phyloP scores from a whole-genome alignment of 768 basidiomycete genomes.

The Lentinula sp. region DNA sequence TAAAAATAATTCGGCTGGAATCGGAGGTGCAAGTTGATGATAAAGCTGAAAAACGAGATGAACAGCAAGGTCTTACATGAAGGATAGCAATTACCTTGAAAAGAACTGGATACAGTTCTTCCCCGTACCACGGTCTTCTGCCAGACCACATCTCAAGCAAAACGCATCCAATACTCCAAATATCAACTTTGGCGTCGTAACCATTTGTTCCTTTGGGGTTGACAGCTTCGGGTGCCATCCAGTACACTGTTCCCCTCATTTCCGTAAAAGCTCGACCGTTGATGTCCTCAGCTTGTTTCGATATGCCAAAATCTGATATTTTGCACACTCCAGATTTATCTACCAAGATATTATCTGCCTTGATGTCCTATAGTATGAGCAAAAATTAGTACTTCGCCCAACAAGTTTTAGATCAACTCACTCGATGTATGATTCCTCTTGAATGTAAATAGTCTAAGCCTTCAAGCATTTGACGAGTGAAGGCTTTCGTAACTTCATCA shows the following conservation, averaged over 20 bases:
- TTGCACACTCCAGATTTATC: conserved; percentile 84
- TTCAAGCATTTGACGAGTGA: conserved; percentile 78
- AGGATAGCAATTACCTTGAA: conserved; percentile 48
- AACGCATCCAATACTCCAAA: conserved; percentile 94
- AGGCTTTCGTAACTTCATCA: conserved; percentile 80
- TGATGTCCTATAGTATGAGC: conserved; percentile 58
- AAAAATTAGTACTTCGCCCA: background rate
- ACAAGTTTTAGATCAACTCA: conserved; percentile 21
- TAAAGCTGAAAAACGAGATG: conserved; percentile 43
- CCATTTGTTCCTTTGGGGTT: conserved; percentile 57
- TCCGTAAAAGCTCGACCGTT: conserved; percentile 60
- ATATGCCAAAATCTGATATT: conserved; percentile 95
- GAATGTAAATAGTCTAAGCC: conserved; percentile 87
- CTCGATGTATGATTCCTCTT: conserved; percentile 81
- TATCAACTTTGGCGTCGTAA: conserved; percentile 92
- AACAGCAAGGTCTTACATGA: background rate
- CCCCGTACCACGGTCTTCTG: conserved; percentile 78
- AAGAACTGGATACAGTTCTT: conserved; percentile 72
- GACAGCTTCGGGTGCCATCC: conserved; percentile 93
- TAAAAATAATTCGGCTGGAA: conserved; percentile 63
- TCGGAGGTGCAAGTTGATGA: conserved; percentile 63
- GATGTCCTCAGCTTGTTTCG: conserved; percentile 79
- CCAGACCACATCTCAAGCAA: conserved; percentile 96
- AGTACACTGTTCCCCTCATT: conserved; percentile 89
- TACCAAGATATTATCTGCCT: conserved; percentile 92